A percentile compares a stretch with the other conserved stretches of the same genome.
Conservation (phyloP, 495 filamentous ascomycete genomes). For the Paragyromitra xinjiangensis region DNA sequence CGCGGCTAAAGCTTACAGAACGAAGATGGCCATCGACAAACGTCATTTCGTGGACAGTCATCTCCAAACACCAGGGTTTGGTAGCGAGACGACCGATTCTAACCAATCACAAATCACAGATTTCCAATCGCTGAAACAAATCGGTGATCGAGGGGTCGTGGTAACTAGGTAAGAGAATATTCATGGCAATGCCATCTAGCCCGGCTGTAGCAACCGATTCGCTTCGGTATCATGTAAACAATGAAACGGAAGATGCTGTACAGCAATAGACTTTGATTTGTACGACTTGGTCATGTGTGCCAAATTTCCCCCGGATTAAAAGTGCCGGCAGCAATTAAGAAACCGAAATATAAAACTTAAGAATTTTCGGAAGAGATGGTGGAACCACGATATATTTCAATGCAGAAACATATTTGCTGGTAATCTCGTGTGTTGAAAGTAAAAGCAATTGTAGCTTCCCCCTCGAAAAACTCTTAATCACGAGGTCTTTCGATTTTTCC, state of each 20-base stretch:
- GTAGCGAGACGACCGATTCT: neutral
- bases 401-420: conserved; percentile 17
- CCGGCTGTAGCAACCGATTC: neutral
- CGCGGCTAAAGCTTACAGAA: neutral
- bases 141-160: neutral
- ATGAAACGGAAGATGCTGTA: conserved; percentile 20
- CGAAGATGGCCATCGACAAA: neutral
- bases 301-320: neutral
- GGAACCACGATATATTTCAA: conserved; percentile 39
- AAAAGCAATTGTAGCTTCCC: conserved; percentile 24
- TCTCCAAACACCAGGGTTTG: neutral
- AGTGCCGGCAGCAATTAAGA: conserved; percentile 22
- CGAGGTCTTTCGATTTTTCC: neutral
- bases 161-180: neutral
- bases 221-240: neutral
- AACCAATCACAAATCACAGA: neutral
- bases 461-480: conserved; percentile 13
- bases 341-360: conserved; percentile 10
- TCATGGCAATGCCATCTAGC: conserved; percentile 7
- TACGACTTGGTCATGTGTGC: conserved; percentile 8
- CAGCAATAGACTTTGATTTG: neutral
- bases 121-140: neutral
- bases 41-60: neutral
- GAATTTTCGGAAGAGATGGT: conserved; percentile 29
- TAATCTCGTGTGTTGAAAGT: conserved; percentile 6